Evolutionary conservation across 495 filamentous ascomycete genomes (phyloP).

Genomic region (Neurospora intermedia): DNA sequence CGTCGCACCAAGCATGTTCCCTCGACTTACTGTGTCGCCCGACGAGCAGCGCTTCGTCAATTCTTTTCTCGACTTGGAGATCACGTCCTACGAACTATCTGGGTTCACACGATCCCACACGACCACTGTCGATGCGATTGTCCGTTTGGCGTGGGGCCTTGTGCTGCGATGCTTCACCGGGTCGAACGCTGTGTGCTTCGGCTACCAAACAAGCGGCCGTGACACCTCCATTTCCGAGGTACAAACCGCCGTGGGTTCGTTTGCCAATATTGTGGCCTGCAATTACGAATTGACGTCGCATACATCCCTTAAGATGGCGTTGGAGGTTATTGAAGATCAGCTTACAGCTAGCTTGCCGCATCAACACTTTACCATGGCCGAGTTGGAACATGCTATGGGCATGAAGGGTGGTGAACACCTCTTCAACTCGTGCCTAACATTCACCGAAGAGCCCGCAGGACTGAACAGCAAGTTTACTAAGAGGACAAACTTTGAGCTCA

Average conservation of each 20-base stretch:
- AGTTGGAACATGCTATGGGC: constrained; percentile 33
- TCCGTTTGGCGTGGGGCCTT: constrained; percentile 39
- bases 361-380: constrained; percentile 31
- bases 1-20: constrained; percentile 30
- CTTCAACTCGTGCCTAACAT: constrained; percentile 37
- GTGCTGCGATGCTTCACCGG: constrained; percentile 34
- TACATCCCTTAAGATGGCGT: constrained; percentile 20
- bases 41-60: constrained; percentile 21
- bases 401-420: constrained; percentile 28
- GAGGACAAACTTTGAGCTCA: constrained; percentile 23
- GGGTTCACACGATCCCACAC: constrained; percentile 24
- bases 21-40: constrained; percentile 18
- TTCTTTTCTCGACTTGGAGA: constrained; percentile 26
- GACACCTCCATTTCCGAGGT: constrained; percentile 28
- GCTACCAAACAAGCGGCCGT: constrained; percentile 32
- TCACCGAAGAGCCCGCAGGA: constrained; percentile 28
- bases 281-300: constrained; percentile 21
- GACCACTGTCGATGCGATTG: constrained; percentile 22
- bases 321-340: constrained; percentile 27
- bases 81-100: constrained; percentile 24
- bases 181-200: constrained; percentile 30
- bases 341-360: constrained; percentile 24
- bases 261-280: constrained; percentile 30
- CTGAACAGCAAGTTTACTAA: constrained; percentile 29
- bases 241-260: constrained; percentile 30